Evolutionary conservation across 2,329 filamentous ascomycete species (phyloP).

Genomic region (Fusarium torulosum): DNA sequence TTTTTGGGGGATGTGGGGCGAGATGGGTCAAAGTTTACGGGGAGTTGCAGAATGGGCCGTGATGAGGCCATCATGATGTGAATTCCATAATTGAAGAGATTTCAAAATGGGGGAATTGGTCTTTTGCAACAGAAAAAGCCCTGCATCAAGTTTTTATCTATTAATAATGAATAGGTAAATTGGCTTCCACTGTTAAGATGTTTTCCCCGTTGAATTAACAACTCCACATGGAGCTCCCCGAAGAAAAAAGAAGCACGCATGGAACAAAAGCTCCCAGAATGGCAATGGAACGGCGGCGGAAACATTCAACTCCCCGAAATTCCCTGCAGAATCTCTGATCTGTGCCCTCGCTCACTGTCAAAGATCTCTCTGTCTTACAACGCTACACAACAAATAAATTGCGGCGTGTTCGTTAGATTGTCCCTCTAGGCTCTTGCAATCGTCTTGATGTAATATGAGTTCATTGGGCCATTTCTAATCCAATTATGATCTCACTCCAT

Average conservation of each 20-base stretch:
- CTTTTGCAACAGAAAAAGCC: rapidly evolving
- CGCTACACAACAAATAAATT: conserved; percentile 6
- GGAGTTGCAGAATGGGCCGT: conserved; percentile 31
- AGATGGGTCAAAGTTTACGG: conserved; percentile 7
- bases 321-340: conserved; percentile 3
- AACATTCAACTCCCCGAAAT: conserved; percentile 33
- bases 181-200: not conserved
- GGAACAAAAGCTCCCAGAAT: conserved; percentile 20
- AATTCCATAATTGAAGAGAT: conserved; percentile 6
- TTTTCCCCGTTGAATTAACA: not conserved
- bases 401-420: not conserved
- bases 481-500: conserved; percentile 30
- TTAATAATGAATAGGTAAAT: not conserved
- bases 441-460: conserved; percentile 5
- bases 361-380: not conserved
- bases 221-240: conserved; percentile 25
- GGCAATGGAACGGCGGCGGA: conserved; percentile 6
- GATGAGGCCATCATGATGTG: conserved; percentile 33
- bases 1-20: conserved; percentile 29
- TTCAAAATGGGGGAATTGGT: not conserved
- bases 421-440: not conserved
- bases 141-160: rapidly evolving
- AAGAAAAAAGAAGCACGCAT: conserved; percentile 22
- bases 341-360: not conserved
- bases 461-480: conserved; percentile 21